phyloP scores from a whole-genome alignment of 805 yeast genomes.

The Dipodascopsis uninucleata region DNA sequence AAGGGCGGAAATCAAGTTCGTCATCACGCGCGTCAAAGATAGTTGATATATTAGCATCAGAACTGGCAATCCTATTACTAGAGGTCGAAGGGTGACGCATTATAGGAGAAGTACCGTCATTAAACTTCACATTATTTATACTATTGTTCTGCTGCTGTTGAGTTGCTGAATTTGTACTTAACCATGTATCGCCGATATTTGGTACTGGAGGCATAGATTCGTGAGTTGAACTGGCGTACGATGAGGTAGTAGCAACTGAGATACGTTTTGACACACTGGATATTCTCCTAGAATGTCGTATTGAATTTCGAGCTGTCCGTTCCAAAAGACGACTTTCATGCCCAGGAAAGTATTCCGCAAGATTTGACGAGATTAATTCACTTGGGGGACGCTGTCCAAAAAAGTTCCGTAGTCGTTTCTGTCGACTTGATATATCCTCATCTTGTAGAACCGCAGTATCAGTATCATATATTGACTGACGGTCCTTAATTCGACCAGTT shows the following conservation, averaged over 20 bases:
- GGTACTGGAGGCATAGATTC: conserved; percentile 31
- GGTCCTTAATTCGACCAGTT: not conserved
- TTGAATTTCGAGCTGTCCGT: conserved; percentile 78
- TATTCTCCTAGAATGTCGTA: conserved; percentile 67
- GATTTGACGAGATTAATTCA: conserved; percentile 81
- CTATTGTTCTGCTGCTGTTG: conserved; percentile 11
- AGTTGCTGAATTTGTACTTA: conserved; percentile 34
- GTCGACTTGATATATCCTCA: conserved; percentile 1
- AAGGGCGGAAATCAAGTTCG: too few relatives aligned
- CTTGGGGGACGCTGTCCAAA: conserved; percentile 93
- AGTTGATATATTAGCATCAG: too few relatives aligned
- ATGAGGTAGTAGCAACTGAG: conserved; percentile 36
- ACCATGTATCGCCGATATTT: conserved; percentile 50
- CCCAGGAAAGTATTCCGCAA: conserved; percentile 88
- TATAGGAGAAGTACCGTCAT: too few relatives aligned
- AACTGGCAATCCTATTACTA: too few relatives aligned
- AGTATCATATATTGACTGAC: too few relatives aligned
- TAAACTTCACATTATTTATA: too few relatives aligned
- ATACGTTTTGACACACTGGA: conserved; percentile 39
- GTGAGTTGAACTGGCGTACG: conserved; percentile 22
- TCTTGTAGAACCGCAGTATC: not conserved
- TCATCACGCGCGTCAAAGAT: too few relatives aligned
- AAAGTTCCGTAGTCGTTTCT: conserved; percentile 43
- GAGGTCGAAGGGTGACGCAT: too few relatives aligned
- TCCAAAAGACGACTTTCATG: conserved; percentile 67